Percentiles rank a stretch among this genome's conserved stretches.
phyloP scores from a whole-genome alignment of 495 filamentous ascomycete genomes.

The Penicillium fimorum region DNA sequence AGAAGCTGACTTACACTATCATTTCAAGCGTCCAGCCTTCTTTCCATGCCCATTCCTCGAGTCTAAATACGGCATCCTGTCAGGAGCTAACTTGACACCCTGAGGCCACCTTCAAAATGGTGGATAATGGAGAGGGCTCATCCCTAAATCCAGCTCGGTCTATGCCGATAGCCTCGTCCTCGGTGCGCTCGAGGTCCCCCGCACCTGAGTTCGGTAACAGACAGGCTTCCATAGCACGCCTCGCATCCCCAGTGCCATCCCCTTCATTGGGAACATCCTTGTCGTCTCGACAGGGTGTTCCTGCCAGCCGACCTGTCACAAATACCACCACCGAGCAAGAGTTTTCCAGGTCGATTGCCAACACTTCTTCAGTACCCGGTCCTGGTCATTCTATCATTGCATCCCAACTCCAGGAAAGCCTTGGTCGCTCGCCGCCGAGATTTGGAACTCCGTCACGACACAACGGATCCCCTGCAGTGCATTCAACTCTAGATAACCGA shows the following conservation, averaged over 20 bases:
- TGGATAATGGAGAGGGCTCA: conserved; percentile 43
- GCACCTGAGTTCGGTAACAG: conserved; percentile 51
- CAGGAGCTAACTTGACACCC: conserved; percentile 10
- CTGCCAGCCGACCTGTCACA: conserved; percentile 27
- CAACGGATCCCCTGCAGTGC: conserved; percentile 53
- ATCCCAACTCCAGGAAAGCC: conserved; percentile 65
- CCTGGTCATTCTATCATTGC: conserved; percentile 76
- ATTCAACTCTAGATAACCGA: conserved; percentile 42
- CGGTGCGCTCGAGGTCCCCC: conserved; percentile 41
- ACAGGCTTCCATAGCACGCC: conserved; percentile 66
- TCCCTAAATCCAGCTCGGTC: conserved; percentile 33
- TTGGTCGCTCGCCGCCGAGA: conserved; percentile 51
- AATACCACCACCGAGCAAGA: conserved; percentile 28
- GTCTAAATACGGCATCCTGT: background rate
- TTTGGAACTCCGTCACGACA: conserved; percentile 54
- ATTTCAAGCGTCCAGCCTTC: background rate
- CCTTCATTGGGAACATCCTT: conserved; percentile 42
- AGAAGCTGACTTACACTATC: background rate
- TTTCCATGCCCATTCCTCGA: conserved; percentile 13
- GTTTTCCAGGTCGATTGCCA: conserved; percentile 33
- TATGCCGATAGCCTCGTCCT: conserved; percentile 40
- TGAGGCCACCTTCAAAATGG: conserved; percentile 26
- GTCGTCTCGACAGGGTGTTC: conserved; percentile 41
- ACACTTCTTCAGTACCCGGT: conserved; percentile 51
- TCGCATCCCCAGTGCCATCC: conserved; percentile 67